phyloP scores from a whole-genome alignment of 2,329 filamentous ascomycete species.

The Dactylellina drechsleri region DNA sequence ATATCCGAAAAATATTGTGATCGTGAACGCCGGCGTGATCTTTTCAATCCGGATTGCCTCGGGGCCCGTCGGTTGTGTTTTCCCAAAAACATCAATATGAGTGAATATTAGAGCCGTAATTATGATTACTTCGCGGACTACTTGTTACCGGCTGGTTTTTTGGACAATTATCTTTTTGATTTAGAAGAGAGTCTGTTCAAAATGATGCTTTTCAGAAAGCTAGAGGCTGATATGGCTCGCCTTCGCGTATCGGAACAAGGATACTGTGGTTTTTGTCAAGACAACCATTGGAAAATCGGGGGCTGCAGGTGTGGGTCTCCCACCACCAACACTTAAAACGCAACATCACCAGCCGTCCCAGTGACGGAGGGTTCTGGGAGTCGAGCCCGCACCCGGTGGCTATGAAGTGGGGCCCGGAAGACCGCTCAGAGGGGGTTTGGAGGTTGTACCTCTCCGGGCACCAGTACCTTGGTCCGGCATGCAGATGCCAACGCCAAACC shows the following conservation, averaged over 20 bases:
- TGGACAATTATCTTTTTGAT: neutral
- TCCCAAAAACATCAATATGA: neutral
- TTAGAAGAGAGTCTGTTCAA: neutral
- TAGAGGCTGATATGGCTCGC: conserved; percentile 4
- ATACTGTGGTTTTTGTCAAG: neutral
- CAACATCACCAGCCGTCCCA: conserved; percentile 15
- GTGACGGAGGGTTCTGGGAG: conserved; percentile 4
- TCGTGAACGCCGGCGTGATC: neutral
- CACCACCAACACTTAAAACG: conserved; percentile 30
- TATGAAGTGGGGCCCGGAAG: neutral
- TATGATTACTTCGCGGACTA: neutral
- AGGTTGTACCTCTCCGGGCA: neutral
- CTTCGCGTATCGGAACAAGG: conserved; percentile 44
- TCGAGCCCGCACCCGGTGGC: neutral
- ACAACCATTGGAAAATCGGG: neutral
- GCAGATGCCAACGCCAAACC: neutral
- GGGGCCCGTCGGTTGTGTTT: neutral
- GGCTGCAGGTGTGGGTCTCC: neutral
- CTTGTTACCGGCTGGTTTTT: neutral
- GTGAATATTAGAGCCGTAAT: neutral
- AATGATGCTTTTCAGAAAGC: no score
- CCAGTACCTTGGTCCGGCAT: neutral
- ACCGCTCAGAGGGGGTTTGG: neutral
- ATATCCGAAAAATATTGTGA: neutral
- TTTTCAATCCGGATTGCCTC: neutral